Evolutionary conservation across 2,329 filamentous ascomycete species (phyloP).

Genomic region (Macrophomina phaseolina): DNA sequence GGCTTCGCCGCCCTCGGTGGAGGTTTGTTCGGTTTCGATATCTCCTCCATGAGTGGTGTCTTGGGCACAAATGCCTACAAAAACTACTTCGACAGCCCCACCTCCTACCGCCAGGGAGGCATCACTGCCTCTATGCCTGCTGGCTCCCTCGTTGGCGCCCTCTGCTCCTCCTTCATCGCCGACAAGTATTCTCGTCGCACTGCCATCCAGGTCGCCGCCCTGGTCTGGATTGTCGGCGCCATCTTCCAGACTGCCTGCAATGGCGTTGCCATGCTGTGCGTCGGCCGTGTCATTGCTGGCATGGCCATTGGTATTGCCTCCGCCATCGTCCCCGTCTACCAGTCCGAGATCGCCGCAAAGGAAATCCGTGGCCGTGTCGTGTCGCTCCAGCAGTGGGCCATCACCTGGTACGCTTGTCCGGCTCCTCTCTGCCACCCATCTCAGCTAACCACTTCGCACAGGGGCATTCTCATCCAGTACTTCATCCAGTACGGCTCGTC

Average conservation of each 20-base stretch:
- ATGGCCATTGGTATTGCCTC: slow-evolving; percentile 87
- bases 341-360: slow-evolving; percentile 75
- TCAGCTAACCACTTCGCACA: neutral
- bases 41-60: slow-evolving; percentile 61
- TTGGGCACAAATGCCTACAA: slow-evolving; percentile 48
- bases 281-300: slow-evolving; percentile 81
- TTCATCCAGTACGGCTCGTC: slow-evolving; percentile 65
- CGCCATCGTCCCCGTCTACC: slow-evolving; percentile 91
- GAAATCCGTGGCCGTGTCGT: slow-evolving; percentile 63
- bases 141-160: slow-evolving; percentile 45
- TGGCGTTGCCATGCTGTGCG: slow-evolving; percentile 41
- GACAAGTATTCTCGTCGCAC: slow-evolving; percentile 43
- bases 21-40: slow-evolving; percentile 59
- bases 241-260: slow-evolving; percentile 31
- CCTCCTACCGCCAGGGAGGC: slow-evolving; percentile 31
- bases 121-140: slow-evolving; percentile 48
- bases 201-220: slow-evolving; percentile 42
- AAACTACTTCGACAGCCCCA: slow-evolving; percentile 31
- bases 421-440: no score
- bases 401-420: slow-evolving; percentile 58
- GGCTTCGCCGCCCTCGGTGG: slow-evolving; percentile 9
- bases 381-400: slow-evolving; percentile 71
- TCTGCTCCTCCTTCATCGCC: slow-evolving; percentile 44
- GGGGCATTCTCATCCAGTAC: slow-evolving; percentile 68
- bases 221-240: slow-evolving; percentile 46